Base-by-base conservation (phyloP, 495 filamentous ascomycete species). In the Hyaloscypha finlandica region DNA sequence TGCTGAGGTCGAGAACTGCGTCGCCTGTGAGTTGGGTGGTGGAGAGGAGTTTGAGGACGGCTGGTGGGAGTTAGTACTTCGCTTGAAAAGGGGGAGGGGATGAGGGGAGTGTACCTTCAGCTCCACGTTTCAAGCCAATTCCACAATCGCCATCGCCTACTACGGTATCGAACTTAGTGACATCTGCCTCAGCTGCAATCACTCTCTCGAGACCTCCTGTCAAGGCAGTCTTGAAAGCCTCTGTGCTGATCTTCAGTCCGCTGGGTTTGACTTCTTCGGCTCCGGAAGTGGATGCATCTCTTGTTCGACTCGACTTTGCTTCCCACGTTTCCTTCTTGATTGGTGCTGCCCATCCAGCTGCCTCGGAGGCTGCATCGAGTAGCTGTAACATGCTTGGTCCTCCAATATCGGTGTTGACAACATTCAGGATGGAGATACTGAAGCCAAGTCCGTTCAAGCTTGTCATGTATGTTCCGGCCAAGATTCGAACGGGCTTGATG, bases 61-160 rank as follows among this genome's bases (percentile, higher is more conserved):
- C 92, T 88, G 61, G 29, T 29, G 58, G 29, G 2, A n/a, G 59
- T 61, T 30, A 61, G 29, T 63, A 20, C 59, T 9, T 14, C 31
- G 52, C 14, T 56, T 59, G 58, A 54, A 72, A 73, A 64, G 67
- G 63, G 9, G 19, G 9, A 29, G 19, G 14, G 12, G 35, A 6
- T 6, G 19, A 53, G 30, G 39, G n/a, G 25, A 32, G 76, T 83
- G 73, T 71, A 88, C 87, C 82, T 83, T 97, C 92, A 37, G 95
- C 95, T 29, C 95, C 95, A 61, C 93, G 86, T 80, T 92, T 92
- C 48, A 99, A 81, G 0, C 93, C 93, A 33, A 93, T 89, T 1
- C 95, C 95, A 76, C 95, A 99, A 79, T 99, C 95, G 52, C 95
- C 95, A 75, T 99, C 95, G 58, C 95, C 95, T 59, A 97, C 93